phyloP scores from a whole-genome alignment of 179 eudicot species.

The Drosera spatulata region DNA sequence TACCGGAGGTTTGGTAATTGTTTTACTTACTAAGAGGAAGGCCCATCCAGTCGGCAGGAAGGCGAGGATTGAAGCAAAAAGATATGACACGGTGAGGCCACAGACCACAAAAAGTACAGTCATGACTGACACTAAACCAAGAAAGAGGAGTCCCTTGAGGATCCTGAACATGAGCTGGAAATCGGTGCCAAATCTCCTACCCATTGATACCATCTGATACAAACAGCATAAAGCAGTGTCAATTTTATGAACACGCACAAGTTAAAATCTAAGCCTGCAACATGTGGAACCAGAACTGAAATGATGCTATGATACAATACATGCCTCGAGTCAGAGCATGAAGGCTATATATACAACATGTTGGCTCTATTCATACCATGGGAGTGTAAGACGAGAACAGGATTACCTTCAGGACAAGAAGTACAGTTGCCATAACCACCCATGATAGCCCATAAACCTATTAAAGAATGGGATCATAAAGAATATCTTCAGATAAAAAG shows the following conservation, averaged over 20 bases:
- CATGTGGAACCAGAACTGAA: too few relatives aligned
- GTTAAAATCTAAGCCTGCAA: too few relatives aligned
- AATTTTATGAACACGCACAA: too few relatives aligned
- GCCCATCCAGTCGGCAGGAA: conserved; percentile 98
- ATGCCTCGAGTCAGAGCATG: too few relatives aligned
- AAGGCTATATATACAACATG: too few relatives aligned
- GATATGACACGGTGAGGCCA: conserved; percentile 49
- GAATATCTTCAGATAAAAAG: background rate
- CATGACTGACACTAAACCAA: conserved; percentile 83
- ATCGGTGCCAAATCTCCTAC: conserved; percentile 86
- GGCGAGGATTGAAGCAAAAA: conserved; percentile 76
- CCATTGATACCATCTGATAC: conserved; percentile 84
- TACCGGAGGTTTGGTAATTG: background rate
- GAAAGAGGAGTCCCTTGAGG: conserved; percentile 80
- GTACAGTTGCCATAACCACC: conserved; percentile 72
- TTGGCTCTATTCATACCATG: background rate
- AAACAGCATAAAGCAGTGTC: conserved; percentile 3
- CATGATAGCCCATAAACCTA: conserved; percentile 97
- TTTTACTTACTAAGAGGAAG: conserved; percentile 58
- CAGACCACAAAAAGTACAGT: conserved; percentile 70
- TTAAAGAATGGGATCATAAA: conserved; percentile 4
- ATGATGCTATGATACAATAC: too few relatives aligned
- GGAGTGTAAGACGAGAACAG: background rate
- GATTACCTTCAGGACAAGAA: conserved; percentile 68
- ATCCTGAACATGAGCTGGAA: conserved; percentile 98